Percentiles rank a stretch among this genome's conserved stretches.
Evolutionary conservation across 169 alveolate genomes (phyloP).

Genomic region (Eimeria sp.): DNA sequence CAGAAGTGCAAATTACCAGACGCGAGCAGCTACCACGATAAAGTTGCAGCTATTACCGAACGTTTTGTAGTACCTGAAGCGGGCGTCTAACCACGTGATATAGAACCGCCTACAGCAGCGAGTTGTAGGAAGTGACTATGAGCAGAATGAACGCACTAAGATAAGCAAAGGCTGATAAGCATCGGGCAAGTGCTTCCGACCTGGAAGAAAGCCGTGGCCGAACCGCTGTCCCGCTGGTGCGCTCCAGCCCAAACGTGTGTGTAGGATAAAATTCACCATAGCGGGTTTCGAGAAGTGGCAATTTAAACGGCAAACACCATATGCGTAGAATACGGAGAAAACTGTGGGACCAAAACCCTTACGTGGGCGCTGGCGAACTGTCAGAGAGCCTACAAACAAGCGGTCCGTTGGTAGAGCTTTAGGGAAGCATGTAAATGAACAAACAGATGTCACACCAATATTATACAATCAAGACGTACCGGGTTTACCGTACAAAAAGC

Average conservation of each 20-base stretch:
- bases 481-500: background rate
- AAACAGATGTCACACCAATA: background rate
- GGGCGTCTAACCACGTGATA: no score
- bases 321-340: background rate
- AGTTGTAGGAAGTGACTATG: background rate
- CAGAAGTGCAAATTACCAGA: background rate
- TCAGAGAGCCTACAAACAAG: background rate
- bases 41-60: background rate
- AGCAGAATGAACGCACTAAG: background rate
- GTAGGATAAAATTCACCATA: background rate
- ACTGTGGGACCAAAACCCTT: background rate
- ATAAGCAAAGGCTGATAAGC: background rate
- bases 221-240: background rate
- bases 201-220: background rate
- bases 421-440: background rate
- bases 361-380: background rate
- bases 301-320: background rate
- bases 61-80: no score
- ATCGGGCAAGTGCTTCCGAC: background rate
- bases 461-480: background rate
- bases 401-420: background rate
- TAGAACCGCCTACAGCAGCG: background rate
- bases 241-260: background rate
- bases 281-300: no score
- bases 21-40: background rate